A percentile compares a stretch with the other conserved stretches of the same genome.
Evolutionary conservation across 768 basidiomycete species (phyloP).

Genomic region (Polyporus arcularius): DNA sequence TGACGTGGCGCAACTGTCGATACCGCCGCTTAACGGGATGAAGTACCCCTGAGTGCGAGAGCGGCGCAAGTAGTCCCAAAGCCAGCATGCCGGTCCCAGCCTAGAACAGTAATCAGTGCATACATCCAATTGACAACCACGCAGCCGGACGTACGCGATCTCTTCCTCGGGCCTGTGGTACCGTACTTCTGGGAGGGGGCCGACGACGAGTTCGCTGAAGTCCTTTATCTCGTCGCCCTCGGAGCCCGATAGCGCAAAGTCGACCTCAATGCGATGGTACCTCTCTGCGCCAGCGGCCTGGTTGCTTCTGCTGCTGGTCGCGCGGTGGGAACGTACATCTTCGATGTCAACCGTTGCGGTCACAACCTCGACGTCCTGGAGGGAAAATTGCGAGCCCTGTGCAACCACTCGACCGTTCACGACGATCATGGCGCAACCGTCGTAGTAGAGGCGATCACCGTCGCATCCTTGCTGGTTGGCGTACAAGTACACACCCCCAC

Average conservation of each 20-base stretch:
- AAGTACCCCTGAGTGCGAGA: conserved; percentile 96
- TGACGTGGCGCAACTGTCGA: conserved; percentile 97
- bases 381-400: conserved; percentile 95
- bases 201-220: conserved; percentile 26
- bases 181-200: conserved; percentile 45
- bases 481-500: conserved; percentile 96
- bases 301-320: conserved; percentile 81
- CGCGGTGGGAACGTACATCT: conserved; percentile 88
- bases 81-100: conserved; percentile 96
- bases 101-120: conserved; percentile 40
- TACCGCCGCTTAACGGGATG: conserved; percentile 91
- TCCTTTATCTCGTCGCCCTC: conserved; percentile 46
- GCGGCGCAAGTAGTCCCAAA: conserved; percentile 98
- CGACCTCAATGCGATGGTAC: conserved; percentile 83
- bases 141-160: conserved; percentile 76
- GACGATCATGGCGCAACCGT: conserved; percentile 95
- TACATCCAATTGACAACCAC: not conserved
- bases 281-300: conserved; percentile 78
- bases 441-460: conserved; percentile 96
- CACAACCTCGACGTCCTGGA: conserved; percentile 95
- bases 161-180: conserved; percentile 95
- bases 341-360: conserved; percentile 97
- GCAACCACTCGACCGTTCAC: conserved; percentile 91
- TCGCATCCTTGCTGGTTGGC: conserved; percentile 99
- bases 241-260: conserved; percentile 73